Evolutionary conservation across 768 basidiomycete species (phyloP).

Genomic region (Tricholoma sp.): DNA sequence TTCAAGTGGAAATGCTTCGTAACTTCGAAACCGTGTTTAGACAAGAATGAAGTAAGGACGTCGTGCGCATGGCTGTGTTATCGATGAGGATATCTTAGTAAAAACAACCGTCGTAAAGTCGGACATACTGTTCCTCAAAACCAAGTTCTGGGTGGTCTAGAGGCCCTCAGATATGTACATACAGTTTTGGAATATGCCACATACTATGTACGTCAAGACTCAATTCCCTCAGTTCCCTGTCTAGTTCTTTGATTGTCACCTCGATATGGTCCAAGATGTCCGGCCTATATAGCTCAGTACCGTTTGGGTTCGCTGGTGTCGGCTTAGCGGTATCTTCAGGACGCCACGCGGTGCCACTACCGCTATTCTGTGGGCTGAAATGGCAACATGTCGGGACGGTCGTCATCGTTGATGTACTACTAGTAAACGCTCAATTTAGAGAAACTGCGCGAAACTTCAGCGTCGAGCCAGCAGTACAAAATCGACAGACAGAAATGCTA

Average conservation of each 20-base stretch:
- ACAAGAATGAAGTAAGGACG: constrained; percentile 62
- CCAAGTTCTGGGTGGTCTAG: constrained; percentile 66
- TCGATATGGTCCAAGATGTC: constrained; percentile 61
- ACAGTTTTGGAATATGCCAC: constrained; percentile 7
- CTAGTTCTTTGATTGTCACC: constrained; percentile 44
- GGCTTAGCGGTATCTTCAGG: constrained; percentile 31
- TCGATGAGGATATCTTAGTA: too few species aligned
- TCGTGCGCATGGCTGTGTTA: constrained; percentile 62
- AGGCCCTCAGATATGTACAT: background rate
- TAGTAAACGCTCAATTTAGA: too few species aligned
- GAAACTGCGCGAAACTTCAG: too few species aligned
- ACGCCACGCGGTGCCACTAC: constrained; percentile 33
- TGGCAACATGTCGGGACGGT: background rate
- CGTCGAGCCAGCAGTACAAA: too few species aligned
- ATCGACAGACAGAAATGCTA: too few species aligned
- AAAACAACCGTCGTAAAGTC: background rate
- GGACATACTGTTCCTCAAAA: constrained; percentile 59
- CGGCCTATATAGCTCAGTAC: constrained; percentile 39
- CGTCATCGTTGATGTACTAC: background rate
- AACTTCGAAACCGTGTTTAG: constrained; percentile 61
- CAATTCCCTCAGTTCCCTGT: constrained; percentile 48
- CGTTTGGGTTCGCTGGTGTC: constrained; percentile 24
- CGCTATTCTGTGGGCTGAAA: background rate
- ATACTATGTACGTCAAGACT: constrained; percentile 72
- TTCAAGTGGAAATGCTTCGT: constrained; percentile 54